Conservation (phyloP, 495 filamentous ascomycete genomes). For the Annulohypoxylon moriforme region DNA sequence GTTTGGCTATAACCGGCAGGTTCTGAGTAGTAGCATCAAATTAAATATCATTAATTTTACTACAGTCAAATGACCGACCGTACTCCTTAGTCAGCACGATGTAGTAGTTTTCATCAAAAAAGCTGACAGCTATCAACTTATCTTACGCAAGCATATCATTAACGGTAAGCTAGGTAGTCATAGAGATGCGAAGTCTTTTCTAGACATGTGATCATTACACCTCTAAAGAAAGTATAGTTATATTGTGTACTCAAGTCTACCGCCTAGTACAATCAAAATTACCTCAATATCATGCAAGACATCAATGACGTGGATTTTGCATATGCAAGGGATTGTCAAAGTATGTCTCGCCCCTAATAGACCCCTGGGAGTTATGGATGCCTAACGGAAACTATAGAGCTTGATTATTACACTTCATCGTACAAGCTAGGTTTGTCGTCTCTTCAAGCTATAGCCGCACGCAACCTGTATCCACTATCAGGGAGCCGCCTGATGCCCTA, state of each 20-base stretch:
- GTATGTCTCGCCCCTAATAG: background rate
- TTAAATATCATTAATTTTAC: background rate
- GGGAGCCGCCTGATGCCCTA: background rate
- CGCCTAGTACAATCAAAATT: background rate
- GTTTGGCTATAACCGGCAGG: slow-evolving; percentile 35
- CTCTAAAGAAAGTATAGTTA: too few species aligned
- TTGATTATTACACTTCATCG: background rate
- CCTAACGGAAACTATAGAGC: background rate
- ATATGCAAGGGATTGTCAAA: background rate
- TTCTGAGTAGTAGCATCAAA: background rate
- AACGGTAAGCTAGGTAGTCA: background rate
- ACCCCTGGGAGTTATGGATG: background rate
- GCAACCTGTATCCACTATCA: background rate
- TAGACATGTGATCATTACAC: background rate
- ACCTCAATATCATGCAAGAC: background rate
- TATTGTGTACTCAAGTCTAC: background rate
- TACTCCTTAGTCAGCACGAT: background rate
- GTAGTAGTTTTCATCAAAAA: background rate
- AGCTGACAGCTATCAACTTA: background rate
- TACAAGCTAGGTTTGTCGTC: background rate
- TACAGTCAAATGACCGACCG: background rate
- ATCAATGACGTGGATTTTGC: background rate
- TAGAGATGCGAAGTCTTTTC: background rate
- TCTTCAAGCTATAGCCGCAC: background rate
- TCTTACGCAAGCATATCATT: background rate